phyloP scores from a whole-genome alignment of 345 rosid species.

The Citrus australasica region DNA sequence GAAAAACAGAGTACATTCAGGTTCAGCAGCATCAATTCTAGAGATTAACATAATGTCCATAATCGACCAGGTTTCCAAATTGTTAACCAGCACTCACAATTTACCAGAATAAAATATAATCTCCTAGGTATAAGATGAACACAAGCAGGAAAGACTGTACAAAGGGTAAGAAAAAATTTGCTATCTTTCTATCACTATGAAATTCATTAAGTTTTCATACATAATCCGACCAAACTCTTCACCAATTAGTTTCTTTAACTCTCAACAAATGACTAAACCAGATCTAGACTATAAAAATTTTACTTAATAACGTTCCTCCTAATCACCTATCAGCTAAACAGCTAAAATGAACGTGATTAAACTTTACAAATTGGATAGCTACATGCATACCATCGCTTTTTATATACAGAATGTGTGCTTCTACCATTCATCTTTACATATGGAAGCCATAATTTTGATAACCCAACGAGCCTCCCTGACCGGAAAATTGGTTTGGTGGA shows the following conservation, averaged over 20 bases:
- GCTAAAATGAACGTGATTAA: constrained; percentile 3
- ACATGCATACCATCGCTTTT: neutral
- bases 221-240: neutral
- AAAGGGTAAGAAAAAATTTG: neutral
- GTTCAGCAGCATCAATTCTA: neutral
- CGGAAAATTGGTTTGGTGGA: constrained; percentile 7
- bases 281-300: neutral
- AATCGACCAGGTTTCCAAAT: too few relatives aligned
- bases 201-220: neutral
- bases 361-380: constrained; percentile 9
- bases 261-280: neutral
- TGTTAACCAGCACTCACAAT: too few relatives aligned
- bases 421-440: constrained; percentile 19
- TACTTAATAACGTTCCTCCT: neutral
- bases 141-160: too few relatives aligned
- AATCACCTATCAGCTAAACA: neutral
- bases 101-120: too few relatives aligned
- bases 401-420: constrained; percentile 13
- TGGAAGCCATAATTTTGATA: constrained; percentile 23
- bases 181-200: neutral
- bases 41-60: too few relatives aligned
- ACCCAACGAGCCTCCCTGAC: constrained; percentile 21
- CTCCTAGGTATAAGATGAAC: too few relatives aligned
- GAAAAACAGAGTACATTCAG: neutral
- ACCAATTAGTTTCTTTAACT: neutral